Evolutionary conservation across 495 filamentous ascomycete species (phyloP).

Genomic region (Paragyromitra xinjiangensis): DNA sequence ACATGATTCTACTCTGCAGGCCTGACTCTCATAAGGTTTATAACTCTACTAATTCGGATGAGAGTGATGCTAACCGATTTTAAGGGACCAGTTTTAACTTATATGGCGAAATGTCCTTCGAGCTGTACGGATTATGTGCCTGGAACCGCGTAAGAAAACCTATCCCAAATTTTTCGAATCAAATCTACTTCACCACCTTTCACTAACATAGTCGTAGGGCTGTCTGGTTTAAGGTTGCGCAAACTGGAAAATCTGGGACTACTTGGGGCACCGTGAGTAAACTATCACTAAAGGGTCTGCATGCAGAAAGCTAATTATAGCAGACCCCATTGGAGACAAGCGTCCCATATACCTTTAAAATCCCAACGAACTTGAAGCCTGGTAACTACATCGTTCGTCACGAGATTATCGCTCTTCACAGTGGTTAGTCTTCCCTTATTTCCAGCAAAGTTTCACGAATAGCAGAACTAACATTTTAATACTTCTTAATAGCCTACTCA

Average conservation of each 20-base stretch:
- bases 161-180: not conserved
- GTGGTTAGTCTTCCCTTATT: slow-evolving; percentile 58
- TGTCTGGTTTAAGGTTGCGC: slow-evolving; percentile 70
- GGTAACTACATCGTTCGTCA: slow-evolving; percentile 76
- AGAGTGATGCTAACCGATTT: not conserved
- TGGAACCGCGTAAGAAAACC: slow-evolving; percentile 56
- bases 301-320: slow-evolving; percentile 60
- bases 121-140: slow-evolving; percentile 67
- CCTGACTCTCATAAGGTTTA: slow-evolving; percentile 67
- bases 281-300: slow-evolving; percentile 57
- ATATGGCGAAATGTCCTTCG: slow-evolving; percentile 70
- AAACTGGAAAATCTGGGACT: slow-evolving; percentile 64
- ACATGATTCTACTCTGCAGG: slow-evolving; percentile 1
- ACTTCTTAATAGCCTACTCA: slow-evolving; percentile 5
- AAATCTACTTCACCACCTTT: not conserved
- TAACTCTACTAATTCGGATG: not conserved
- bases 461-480: not conserved
- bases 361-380: slow-evolving; percentile 66
- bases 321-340: slow-evolving; percentile 26
- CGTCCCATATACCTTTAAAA: slow-evolving; percentile 66
- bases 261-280: slow-evolving; percentile 65
- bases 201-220: slow-evolving; percentile 55
- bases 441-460: not conserved
- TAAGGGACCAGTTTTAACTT: slow-evolving; percentile 72
- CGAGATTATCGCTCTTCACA: slow-evolving; percentile 75